These are phyloP conservation scores for Rhododendron ovatum DNA, from an alignment of 148 eudicot species.

Conservation along the genomic window DNA sequence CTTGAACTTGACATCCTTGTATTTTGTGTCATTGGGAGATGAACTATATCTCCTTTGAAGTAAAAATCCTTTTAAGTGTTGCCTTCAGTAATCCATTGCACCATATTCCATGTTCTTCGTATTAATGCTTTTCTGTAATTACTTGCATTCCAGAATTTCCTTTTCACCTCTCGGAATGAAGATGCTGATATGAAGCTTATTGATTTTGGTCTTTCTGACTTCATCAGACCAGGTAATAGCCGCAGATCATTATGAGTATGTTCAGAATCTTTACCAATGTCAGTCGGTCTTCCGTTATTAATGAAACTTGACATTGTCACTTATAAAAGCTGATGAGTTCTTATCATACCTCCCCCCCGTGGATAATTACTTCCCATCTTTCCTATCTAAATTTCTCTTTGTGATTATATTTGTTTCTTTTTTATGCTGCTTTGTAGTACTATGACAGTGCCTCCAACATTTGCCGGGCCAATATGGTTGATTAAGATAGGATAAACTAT, in stretches of 20 bases:
- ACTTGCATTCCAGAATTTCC: conserved; percentile 49
- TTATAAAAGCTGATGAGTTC: neutral
- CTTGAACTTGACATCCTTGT: neutral
- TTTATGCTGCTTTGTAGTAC: neutral
- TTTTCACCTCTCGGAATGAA: conserved; percentile 56
- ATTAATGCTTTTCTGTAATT: neutral
- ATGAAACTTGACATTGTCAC: neutral
- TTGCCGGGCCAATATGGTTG: neutral
- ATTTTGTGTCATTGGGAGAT: neutral
- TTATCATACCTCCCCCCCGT: neutral
- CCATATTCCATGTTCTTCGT: neutral
- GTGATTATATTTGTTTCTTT: neutral
- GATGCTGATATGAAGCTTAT: conserved; percentile 71
- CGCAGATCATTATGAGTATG: neutral
- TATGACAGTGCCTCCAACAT: neutral
- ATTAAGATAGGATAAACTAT: neutral
- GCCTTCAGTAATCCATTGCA: neutral
- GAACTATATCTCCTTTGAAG: neutral
- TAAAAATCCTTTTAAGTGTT: neutral
- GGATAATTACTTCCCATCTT: neutral
- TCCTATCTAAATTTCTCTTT: neutral
- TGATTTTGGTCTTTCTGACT: conserved; percentile 78
- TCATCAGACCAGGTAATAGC: conserved; percentile 54
- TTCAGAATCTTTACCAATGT: neutral
- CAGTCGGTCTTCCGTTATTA: neutral